Conservation (phyloP, 305 asterid genomes). For the Ajuga reptans region DNA sequence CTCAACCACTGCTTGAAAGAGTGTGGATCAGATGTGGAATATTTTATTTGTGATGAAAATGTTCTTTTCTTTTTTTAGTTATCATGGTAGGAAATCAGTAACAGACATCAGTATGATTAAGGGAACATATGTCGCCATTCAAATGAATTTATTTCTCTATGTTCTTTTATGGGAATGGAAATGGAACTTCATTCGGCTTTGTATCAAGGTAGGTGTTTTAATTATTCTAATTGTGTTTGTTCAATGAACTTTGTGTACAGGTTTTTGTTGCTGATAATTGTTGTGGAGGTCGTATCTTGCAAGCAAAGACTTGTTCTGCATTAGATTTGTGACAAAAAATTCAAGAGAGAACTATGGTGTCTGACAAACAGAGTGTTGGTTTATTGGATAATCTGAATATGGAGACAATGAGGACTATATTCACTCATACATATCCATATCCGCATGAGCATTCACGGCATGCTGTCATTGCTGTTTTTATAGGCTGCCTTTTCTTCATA, state of each 20-base stretch:
- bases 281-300: conserved; percentile 30
- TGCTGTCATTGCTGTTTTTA: conserved; percentile 84
- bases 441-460: conserved; percentile 97
- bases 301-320: conserved; percentile 23
- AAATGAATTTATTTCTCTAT: background rate
- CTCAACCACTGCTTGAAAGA: too few species aligned
- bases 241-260: conserved; percentile 22
- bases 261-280: conserved; percentile 23
- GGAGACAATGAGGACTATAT: conserved; percentile 88
- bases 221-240: background rate
- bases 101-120: background rate
- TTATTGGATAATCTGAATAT: conserved; percentile 70
- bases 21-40: background rate
- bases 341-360: conserved; percentile 42
- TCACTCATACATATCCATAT: conserved; percentile 84
- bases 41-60: background rate
- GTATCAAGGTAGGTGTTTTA: background rate
- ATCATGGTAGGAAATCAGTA: background rate
- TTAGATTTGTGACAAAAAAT: conserved; percentile 22
- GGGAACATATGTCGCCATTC: background rate
- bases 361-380: conserved; percentile 55
- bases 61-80: background rate
- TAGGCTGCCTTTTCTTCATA: conserved; percentile 91
- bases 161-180: background rate
- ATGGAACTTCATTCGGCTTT: conserved; percentile 4